Evolutionary conservation across 2,329 filamentous ascomycete genomes (phyloP), one percentile per base, ranked within the genome.

Genomic region (Bisporella sp.): DNA sequence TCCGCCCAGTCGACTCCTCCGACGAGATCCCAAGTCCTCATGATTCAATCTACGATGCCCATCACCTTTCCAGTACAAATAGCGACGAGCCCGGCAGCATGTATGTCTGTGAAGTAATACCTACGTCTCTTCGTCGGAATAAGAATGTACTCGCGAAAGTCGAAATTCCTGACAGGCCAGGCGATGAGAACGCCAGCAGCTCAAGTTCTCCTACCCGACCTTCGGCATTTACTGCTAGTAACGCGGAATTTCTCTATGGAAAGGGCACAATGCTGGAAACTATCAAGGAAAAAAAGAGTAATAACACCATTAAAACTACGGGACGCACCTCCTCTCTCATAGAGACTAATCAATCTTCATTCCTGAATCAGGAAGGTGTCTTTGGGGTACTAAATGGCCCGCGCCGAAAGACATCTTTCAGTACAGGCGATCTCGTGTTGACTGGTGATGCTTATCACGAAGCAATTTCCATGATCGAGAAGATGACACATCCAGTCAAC

Each of bases 241-340:
- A 59, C 9, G 45, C 45, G 0, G 45, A 60, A 33, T 70, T 72
- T 54, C 57, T 66, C 2, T 72, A 72, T 53, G 69, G 69, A 21
- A 60, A 64, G 49, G 69, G 69, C 21, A 72, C 69, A 4, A 58
- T 65, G 31, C 63, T 72, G 1, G 61, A 64, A 21, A 69, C 70
- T 11, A 72, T 72, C 54, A 59, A 64, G n/a, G 70, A 72, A 58
- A 66, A 70, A 56, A 68, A 65, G 48, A 71, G 68, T 56, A 58
- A 58, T 47, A 55, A 61, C 5, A 70, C 69, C 2, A 59, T 71
- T 12, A 61, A 64, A 9, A 59, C 53, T n/a, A 31, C 56, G 54
- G 37, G 48, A 31, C 58, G 54, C 30, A 48, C 61, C 1, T 63
- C 58, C 37, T 65, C 63, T 4, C 54, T 54, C 3, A 61, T 64